A percentile compares a stretch with the other conserved stretches of the same genome.
phyloP scores from a whole-genome alignment of 345 rosid genomes.

The Dipteronia sinensis region DNA sequence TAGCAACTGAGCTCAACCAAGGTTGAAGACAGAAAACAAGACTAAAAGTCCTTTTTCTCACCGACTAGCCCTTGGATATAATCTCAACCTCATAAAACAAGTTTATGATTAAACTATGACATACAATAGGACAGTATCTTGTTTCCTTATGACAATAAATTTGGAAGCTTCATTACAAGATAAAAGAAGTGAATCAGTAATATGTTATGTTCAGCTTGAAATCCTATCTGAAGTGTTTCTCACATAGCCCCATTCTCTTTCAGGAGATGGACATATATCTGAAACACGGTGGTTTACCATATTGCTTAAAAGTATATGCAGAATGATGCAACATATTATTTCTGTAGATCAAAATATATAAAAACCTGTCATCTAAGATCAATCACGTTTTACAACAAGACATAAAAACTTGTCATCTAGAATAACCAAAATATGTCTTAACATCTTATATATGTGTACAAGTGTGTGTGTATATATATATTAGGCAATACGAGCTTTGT shows the following conservation, averaged over 20 bases:
- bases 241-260: neutral
- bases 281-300: neutral
- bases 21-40: neutral
- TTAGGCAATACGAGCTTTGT: neutral
- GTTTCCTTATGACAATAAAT: neutral
- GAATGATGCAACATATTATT: neutral
- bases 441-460: too few relatives aligned
- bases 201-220: neutral
- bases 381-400: neutral
- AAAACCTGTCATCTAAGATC: neutral
- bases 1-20: neutral
- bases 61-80: neutral
- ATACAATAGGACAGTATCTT: neutral
- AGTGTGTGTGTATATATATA: too few relatives aligned
- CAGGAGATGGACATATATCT: neutral
- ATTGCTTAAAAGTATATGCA: neutral
- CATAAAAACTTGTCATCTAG: neutral
- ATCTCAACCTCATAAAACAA: neutral
- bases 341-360: neutral
- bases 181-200: neutral
- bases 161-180: neutral
- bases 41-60: neutral
- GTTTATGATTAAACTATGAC: neutral
- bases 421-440: neutral
- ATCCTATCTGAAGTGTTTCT: conserved; percentile 1